Evolutionary conservation across 768 basidiomycete genomes (phyloP).

Genomic region (Lactarius pseudohatsudake): DNA sequence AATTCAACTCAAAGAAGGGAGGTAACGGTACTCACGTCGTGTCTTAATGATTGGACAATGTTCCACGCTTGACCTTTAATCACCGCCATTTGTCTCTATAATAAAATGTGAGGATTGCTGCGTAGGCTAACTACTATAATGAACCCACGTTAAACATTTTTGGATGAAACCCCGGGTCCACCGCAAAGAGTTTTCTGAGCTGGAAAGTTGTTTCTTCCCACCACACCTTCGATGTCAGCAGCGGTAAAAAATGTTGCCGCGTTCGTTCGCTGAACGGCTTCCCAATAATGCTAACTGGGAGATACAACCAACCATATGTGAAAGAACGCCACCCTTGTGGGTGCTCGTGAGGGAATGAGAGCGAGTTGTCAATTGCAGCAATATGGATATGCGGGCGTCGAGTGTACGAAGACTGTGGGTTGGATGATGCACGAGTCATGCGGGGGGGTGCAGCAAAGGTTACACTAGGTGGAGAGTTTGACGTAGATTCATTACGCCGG

Average conservation of each 20-base stretch:
- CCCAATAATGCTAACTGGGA: slow-evolving; percentile 83
- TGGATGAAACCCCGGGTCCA: slow-evolving; percentile 85
- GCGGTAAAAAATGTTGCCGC: slow-evolving; percentile 75
- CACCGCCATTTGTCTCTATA: slow-evolving; percentile 82
- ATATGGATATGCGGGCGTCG: slow-evolving; percentile 83
- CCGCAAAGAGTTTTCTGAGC: slow-evolving; percentile 70
- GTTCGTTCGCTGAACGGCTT: slow-evolving; percentile 84
- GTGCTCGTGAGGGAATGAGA: slow-evolving; percentile 90
- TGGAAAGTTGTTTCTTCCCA: slow-evolving; percentile 87
- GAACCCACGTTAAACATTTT: slow-evolving; percentile 78
- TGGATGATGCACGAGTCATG: slow-evolving; percentile 26
- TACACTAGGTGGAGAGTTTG: slow-evolving; percentile 29
- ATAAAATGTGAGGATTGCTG: slow-evolving; percentile 10
- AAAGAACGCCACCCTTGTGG: slow-evolving; percentile 76
- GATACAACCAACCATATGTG: slow-evolving; percentile 86
- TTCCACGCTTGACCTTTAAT: slow-evolving; percentile 94
- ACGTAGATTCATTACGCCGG: slow-evolving; percentile 40
- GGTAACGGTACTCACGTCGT: slow-evolving; percentile 50
- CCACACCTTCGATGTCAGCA: slow-evolving; percentile 82
- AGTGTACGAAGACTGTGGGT: slow-evolving; percentile 42
- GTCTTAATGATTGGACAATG: slow-evolving; percentile 79
- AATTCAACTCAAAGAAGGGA: not conserved
- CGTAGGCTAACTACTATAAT: not conserved
- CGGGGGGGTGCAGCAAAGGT: slow-evolving; percentile 30
- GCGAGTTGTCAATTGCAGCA: slow-evolving; percentile 90